Base-by-base conservation (phyloP, 495 filamentous ascomycete genomes). In the Hypoxylon cercidicola region DNA sequence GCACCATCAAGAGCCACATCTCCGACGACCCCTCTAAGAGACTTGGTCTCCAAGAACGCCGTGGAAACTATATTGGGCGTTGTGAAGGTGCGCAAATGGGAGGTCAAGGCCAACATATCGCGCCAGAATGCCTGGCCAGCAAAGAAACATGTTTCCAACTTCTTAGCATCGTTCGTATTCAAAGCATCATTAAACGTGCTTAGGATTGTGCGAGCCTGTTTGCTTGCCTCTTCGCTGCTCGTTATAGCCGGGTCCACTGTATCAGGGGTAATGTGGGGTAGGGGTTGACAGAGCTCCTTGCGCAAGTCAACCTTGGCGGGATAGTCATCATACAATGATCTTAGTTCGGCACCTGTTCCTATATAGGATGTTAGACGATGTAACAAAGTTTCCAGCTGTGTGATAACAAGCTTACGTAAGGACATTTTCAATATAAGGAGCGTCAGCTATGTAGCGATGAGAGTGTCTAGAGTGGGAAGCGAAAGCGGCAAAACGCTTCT, bases 21-120 rank as follows among this genome's bases (percentile, higher is more conserved):
- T 7, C 34, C 55, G 1, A 25, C 19, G 10, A 70, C 16, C 3
- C 51, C 60, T 23, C 72, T 57, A 10, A 66, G 47, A 4, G 34
- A 48, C 21, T 50, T 65, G 4, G 60, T 65, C 32, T 66, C 51
- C 32, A 73, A 20, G 7, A 76, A 43, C 15, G 45, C 60, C 2
- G 67, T 48, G 1, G 70, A 69, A 21, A 73, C 60, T 0, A 55
- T 44, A 1, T 39, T 56, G 5, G 60, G 47, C 4, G 6, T 23
- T 0, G 32, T 54, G 48, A 74, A 74, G 13, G 73, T 75, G 16
- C 74, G 73, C 23, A 71, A 35, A 49, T 77, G 72, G 39, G 25
- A 68, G 0, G 75, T 77, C 44, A 77, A 34, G 6, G 69, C 69
- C 18, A 75, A 15, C 20, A 62, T 55, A 47, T 77, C 75, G n/a